phyloP scores from a whole-genome alignment of 495 filamentous ascomycete species.

The Xylaria bambusicola region DNA sequence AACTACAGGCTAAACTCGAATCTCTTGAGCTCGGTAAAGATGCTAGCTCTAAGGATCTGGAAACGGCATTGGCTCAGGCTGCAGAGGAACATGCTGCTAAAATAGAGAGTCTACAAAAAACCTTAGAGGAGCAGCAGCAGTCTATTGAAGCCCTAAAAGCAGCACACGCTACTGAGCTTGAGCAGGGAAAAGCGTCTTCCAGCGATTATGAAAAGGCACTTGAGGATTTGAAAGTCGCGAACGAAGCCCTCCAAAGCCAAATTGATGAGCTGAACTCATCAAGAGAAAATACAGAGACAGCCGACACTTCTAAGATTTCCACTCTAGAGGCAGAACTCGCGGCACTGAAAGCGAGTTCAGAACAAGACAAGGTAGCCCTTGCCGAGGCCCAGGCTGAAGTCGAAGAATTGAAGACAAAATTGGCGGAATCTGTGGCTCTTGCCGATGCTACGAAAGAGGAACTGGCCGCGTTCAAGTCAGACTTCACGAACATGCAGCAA shows the following conservation, averaged over 20 bases:
- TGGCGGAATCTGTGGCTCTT: slow-evolving; percentile 36
- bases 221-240: slow-evolving; percentile 42
- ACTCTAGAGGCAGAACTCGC: slow-evolving; percentile 44
- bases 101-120: slow-evolving; percentile 41
- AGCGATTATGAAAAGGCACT: slow-evolving; percentile 40
- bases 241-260: slow-evolving; percentile 48
- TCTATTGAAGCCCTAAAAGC: slow-evolving; percentile 43
- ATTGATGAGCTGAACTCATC: slow-evolving; percentile 43
- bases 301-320: slow-evolving; percentile 37
- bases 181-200: slow-evolving; percentile 34
- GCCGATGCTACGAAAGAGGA: slow-evolving; percentile 39
- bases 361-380: slow-evolving; percentile 43
- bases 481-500: slow-evolving; percentile 38
- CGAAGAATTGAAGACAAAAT: slow-evolving; percentile 39
- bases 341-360: slow-evolving; percentile 41
- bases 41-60: slow-evolving; percentile 37
- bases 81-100: slow-evolving; percentile 43
- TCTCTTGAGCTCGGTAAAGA: slow-evolving; percentile 42
- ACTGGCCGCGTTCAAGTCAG: slow-evolving; percentile 38
- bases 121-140: slow-evolving; percentile 45
- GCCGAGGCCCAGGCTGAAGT: slow-evolving; percentile 38
- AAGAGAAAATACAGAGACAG: slow-evolving; percentile 25
- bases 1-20: slow-evolving; percentile 44
- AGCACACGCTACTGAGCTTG: slow-evolving; percentile 44
- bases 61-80: slow-evolving; percentile 33